Conservation (phyloP, 2,329 filamentous ascomycete genomes). For the Penicillium expansum region DNA sequence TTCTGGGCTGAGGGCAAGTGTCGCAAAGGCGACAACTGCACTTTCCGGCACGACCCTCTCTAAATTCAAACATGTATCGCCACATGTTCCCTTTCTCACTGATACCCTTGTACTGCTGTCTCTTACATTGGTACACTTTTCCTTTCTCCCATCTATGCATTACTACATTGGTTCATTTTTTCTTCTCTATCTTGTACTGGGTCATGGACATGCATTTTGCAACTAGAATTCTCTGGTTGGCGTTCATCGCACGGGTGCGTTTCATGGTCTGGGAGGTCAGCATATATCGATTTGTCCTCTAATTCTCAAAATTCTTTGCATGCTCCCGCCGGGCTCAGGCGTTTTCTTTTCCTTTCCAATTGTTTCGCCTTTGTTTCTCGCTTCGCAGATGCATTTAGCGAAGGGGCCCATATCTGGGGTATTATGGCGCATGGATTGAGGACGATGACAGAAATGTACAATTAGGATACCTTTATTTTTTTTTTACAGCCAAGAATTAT, state of each 20-base stretch:
- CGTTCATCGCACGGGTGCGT: constrained; percentile 5
- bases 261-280: constrained; percentile 2
- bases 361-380: not conserved
- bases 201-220: constrained; percentile 9
- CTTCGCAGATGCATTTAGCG: constrained; percentile 5
- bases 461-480: not conserved
- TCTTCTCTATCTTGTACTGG: constrained; percentile 2
- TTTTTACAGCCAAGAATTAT: not conserved
- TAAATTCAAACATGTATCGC: not conserved
- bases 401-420: not conserved
- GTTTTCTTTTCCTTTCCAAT: not conserved
- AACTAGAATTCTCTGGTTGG: constrained; percentile 8
- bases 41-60: constrained; percentile 47
- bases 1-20: constrained; percentile 56
- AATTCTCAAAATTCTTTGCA: constrained; percentile 2
- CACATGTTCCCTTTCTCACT: constrained; percentile 1
- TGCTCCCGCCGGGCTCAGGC: not conserved
- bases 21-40: constrained; percentile 53
- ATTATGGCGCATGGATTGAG: not conserved
- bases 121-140: not conserved
- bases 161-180: constrained; percentile 6
- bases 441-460: constrained; percentile 5
- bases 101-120: not conserved
- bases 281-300: constrained; percentile 1
- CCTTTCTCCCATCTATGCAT: constrained; percentile 5